phyloP scores from a whole-genome alignment of 306 rosid species.

The Sicyos baderoa region DNA sequence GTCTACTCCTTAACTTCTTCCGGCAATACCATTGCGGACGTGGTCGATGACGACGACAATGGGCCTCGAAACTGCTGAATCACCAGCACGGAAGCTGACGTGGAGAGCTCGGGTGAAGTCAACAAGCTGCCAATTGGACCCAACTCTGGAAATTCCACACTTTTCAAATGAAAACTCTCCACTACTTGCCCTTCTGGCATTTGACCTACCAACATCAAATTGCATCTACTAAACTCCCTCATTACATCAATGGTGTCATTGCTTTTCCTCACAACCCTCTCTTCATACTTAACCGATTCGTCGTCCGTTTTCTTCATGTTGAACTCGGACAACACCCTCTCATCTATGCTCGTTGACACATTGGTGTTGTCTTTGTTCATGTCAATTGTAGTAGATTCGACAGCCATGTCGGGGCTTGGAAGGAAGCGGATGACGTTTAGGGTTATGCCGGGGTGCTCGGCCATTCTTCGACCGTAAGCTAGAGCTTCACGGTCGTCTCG shows the following conservation, averaged over 20 bases:
- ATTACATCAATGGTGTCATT: conserved; percentile 27
- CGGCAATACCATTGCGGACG: conserved; percentile 15
- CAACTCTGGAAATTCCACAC: conserved; percentile 39
- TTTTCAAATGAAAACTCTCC: conserved; percentile 23
- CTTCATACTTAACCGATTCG: conserved; percentile 31
- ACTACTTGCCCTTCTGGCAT: conserved; percentile 35
- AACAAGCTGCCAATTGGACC: conserved; percentile 49
- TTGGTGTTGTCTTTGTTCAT: conserved; percentile 9
- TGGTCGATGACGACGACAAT: background rate
- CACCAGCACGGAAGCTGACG: conserved; percentile 47
- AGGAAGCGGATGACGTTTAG: conserved; percentile 32
- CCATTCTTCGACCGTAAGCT: conserved; percentile 54
- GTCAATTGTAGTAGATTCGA: conserved; percentile 26
- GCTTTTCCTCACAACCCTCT: conserved; percentile 26
- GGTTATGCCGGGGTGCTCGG: conserved; percentile 54
- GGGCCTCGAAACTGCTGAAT: conserved; percentile 38
- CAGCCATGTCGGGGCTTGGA: conserved; percentile 19
- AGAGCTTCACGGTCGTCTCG: conserved; percentile 56
- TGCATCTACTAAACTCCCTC: conserved; percentile 27
- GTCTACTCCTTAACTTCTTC: background rate
- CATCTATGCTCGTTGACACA: conserved; percentile 17
- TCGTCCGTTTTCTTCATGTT: conserved; percentile 22
- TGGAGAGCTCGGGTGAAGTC: conserved; percentile 31
- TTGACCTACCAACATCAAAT: conserved; percentile 50
- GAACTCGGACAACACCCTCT: conserved; percentile 24